Percentiles rank a stretch among this genome's conserved stretches.
These are phyloP conservation scores for Aspergillus hortae DNA, from an alignment of 2,329 filamentous ascomycete genomes.

Conservation along the genomic window DNA sequence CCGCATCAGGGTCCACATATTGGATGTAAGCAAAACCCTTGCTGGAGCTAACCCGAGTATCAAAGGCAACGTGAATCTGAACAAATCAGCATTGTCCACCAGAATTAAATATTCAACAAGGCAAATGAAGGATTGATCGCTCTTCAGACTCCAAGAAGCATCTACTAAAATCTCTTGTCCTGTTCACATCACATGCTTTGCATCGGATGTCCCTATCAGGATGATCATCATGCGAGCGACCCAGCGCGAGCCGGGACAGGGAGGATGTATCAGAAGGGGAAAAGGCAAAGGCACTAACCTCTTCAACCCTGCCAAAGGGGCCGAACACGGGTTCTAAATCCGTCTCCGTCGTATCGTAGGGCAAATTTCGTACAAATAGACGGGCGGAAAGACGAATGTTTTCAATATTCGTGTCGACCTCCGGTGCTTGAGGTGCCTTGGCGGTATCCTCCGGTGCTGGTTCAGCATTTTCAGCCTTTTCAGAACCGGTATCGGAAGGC, in stretches of 20 bases:
- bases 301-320: conserved; percentile 71
- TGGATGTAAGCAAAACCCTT: conserved; percentile 91
- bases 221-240: conserved; percentile 79
- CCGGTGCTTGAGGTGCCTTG: conserved; percentile 13
- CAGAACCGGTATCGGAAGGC: conserved; percentile 7
- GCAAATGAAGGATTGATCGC: conserved; percentile 18
- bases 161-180: conserved; percentile 99
- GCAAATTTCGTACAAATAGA: conserved; percentile 84
- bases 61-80: conserved; percentile 82
- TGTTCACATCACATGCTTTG: conserved; percentile 84
- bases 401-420: conserved; percentile 49
- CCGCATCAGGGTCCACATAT: conserved; percentile 68
- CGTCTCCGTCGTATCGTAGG: conserved; percentile 73
- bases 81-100: conserved; percentile 38
- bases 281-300: conserved; percentile 62
- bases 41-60: conserved; percentile 64
- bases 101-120: too few relatives aligned
- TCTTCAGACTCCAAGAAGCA: conserved; percentile 85
- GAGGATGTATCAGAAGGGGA: conserved; percentile 2
- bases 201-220: conserved; percentile 99
- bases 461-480: conserved; percentile 14
- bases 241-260: conserved; percentile 10
- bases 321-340: conserved; percentile 70
- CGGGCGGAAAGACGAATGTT: conserved; percentile 69
- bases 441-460: conserved; percentile 7